Conservation (phyloP, 106 monocot species). For the Agapanthus africanus region DNA sequence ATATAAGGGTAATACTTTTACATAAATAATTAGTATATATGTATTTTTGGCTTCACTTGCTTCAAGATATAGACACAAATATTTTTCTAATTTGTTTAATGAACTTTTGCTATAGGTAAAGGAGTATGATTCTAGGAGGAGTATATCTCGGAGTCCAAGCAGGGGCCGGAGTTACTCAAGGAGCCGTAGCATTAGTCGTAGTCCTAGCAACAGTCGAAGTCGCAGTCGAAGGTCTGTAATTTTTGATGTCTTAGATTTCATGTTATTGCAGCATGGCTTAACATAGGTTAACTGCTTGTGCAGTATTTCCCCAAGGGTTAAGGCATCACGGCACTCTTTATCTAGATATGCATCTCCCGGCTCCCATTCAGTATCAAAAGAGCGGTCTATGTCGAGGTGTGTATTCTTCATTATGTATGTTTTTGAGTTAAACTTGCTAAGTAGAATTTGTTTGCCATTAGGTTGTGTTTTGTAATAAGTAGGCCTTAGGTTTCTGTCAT, state of each 20-base stretch:
- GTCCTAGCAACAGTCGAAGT: too few species aligned
- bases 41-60: neutral
- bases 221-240: slow-evolving; percentile 15
- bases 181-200: too few species aligned
- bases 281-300: neutral
- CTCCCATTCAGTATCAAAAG: slow-evolving; percentile 39
- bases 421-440: too few species aligned
- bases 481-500: too few species aligned
- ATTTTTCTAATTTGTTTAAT: neutral
- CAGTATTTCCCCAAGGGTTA: slow-evolving; percentile 17
- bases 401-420: too few species aligned
- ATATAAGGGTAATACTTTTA: slow-evolving; percentile 61
- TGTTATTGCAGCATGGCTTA: neutral
- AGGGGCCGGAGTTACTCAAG: neutral
- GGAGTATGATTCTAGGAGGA: slow-evolving; percentile 20
- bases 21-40: neutral
- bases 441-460: too few species aligned
- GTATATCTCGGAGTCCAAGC: slow-evolving; percentile 17
- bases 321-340: slow-evolving; percentile 5
- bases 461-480: too few species aligned
- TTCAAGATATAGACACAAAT: neutral
- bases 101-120: slow-evolving; percentile 5
- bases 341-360: slow-evolving; percentile 31
- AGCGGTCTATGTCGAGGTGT: slow-evolving; percentile 40
- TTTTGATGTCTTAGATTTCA: neutral